Conservation (phyloP, 176 grass and related monocot species). For the Oryza glumipatula region DNA sequence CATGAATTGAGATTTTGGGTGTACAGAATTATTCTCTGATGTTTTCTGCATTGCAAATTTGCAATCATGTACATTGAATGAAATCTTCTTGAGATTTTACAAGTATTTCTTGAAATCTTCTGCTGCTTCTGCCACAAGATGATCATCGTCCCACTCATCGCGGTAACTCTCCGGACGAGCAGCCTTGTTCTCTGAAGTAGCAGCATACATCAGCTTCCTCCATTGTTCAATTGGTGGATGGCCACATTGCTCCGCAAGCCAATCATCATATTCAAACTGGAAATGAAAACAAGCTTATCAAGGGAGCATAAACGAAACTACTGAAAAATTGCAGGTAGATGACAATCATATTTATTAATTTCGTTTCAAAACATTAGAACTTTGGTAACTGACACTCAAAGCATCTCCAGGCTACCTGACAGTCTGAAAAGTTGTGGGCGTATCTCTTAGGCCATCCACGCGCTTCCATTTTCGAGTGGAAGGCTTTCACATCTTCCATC, state of each 20-base stretch:
- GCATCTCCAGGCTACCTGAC: conserved; percentile 56
- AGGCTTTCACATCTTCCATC: conserved; percentile 69
- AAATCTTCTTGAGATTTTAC: conserved; percentile 14
- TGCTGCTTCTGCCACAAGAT: conserved; percentile 61
- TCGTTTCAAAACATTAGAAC: neutral
- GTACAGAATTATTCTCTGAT: neutral
- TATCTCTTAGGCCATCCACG: conserved; percentile 90
- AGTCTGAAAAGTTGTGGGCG: conserved; percentile 61
- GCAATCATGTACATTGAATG: neutral
- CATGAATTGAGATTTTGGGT: neutral
- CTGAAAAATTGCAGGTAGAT: neutral
- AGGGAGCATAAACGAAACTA: neutral
- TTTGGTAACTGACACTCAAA: neutral
- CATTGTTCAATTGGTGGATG: conserved; percentile 63
- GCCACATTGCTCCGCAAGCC: conserved; percentile 67
- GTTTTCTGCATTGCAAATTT: neutral
- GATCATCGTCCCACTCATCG: conserved; percentile 74
- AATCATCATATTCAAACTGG: conserved; percentile 88
- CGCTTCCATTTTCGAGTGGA: conserved; percentile 43
- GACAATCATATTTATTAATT: neutral
- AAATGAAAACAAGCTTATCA: neutral
- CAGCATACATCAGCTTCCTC: conserved; percentile 72
- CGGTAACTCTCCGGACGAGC: conserved; percentile 63
- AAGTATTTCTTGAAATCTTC: conserved; percentile 60
- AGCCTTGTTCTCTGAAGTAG: conserved; percentile 33